phyloP scores from a whole-genome alignment of 352 stramenopile genomes.

The Pythium volutum region DNA sequence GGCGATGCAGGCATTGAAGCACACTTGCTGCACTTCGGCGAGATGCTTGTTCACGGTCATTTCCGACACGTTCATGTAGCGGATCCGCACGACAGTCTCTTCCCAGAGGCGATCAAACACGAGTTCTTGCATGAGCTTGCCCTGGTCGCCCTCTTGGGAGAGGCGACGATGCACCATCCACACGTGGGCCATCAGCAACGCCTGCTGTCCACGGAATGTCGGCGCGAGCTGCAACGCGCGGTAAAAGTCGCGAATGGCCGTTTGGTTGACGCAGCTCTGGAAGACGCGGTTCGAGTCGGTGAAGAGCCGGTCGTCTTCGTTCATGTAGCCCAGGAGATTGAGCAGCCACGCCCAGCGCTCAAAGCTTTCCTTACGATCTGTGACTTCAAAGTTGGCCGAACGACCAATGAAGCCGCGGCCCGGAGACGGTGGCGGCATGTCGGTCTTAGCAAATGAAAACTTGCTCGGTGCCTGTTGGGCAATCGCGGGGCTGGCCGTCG shows the following conservation, averaged over 20 bases:
- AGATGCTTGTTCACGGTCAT: constrained; percentile 96
- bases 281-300: constrained; percentile 71
- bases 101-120: constrained; percentile 97
- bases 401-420: constrained; percentile 64
- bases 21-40: constrained; percentile 93
- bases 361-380: constrained; percentile 48
- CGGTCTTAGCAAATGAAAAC: constrained; percentile 68
- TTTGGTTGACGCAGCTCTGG: constrained; percentile 85
- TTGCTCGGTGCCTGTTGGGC: constrained; percentile 39
- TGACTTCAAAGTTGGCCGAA: constrained; percentile 83
- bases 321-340: constrained; percentile 84
- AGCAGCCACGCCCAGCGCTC: constrained; percentile 82
- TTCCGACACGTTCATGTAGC: constrained; percentile 91
- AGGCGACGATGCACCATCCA: constrained; percentile 96
- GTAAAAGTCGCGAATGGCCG: constrained; percentile 70
- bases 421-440: constrained; percentile 78
- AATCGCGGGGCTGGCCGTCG: background rate
- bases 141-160: constrained; percentile 69
- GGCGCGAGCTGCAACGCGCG: constrained; percentile 53
- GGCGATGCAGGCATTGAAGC: constrained; percentile 92
- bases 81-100: constrained; percentile 92
- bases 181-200: constrained; percentile 93
- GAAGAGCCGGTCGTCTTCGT: constrained; percentile 80
- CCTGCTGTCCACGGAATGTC: constrained; percentile 92
- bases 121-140: constrained; percentile 91